Conservation (phyloP, 129 eudicot species). For the Scalesia atractyloides region DNA sequence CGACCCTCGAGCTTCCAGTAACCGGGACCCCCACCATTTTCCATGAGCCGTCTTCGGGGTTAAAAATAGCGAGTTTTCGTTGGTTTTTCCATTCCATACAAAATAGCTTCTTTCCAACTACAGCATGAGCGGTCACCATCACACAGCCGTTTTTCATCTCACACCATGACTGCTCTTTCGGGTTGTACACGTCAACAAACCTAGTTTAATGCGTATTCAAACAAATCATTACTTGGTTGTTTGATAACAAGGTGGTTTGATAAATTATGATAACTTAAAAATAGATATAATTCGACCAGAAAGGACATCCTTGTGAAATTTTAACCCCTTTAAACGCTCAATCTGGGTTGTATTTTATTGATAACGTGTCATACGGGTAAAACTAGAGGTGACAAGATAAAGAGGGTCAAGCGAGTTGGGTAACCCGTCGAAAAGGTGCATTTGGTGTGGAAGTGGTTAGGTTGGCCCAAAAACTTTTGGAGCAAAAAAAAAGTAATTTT, state of each 20-base stretch:
- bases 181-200: slow-evolving; percentile 73
- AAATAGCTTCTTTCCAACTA: slow-evolving; percentile 69
- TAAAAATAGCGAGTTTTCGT: slow-evolving; percentile 64
- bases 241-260: no score
- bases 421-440: not conserved
- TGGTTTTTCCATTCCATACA: slow-evolving; percentile 98
- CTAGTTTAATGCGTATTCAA: not conserved
- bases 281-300: no score
- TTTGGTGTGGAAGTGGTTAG: not conserved
- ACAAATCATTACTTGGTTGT: no score
- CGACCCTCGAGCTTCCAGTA: slow-evolving; percentile 72
- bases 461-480: not conserved
- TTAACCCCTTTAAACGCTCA: no score
- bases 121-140: slow-evolving; percentile 95
- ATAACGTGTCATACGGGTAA: no score
- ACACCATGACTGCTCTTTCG: slow-evolving; percentile 65
- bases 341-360: not conserved
- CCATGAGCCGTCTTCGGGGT: slow-evolving; percentile 77
- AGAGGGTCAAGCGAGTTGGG: not conserved
- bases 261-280: no score
- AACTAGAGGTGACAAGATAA: not conserved
- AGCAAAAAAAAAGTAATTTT: not conserved
- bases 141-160: slow-evolving; percentile 96
- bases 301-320: no score
- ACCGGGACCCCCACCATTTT: slow-evolving; percentile 75